phyloP scores from a whole-genome alignment of 2,329 filamentous ascomycete genomes.

The Aciculosporium take region DNA sequence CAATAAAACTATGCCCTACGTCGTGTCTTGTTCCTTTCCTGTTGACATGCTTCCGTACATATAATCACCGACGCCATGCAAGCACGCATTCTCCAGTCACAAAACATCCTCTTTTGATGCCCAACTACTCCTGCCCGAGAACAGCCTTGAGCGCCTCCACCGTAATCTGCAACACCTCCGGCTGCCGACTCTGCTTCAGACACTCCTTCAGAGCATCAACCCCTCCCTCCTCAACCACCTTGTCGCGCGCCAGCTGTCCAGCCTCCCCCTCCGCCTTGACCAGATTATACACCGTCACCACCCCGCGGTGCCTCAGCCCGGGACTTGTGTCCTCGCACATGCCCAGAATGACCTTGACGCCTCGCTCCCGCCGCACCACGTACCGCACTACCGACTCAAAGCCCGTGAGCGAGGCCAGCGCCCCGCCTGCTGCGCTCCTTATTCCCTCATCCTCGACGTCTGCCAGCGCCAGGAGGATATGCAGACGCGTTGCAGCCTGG shows the following conservation, averaged over 20 bases:
- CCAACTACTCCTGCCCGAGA: conserved; percentile 24
- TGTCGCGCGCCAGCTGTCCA: conserved; percentile 45
- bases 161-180: conserved; percentile 56
- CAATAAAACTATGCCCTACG: too few relatives aligned
- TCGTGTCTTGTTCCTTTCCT: too few relatives aligned
- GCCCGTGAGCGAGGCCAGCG: conserved; percentile 68
- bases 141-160: conserved; percentile 60
- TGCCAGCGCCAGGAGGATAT: conserved; percentile 74
- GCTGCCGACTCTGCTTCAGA: conserved; percentile 52
- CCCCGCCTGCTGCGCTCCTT: conserved; percentile 72
- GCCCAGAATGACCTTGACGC: conserved; percentile 63
- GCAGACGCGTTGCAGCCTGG: conserved; percentile 58
- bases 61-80: too few relatives aligned
- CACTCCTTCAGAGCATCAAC: conserved; percentile 55
- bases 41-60: too few relatives aligned
- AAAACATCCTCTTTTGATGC: too few relatives aligned
- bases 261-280: conserved; percentile 50
- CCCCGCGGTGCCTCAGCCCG: conserved; percentile 55
- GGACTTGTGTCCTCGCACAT: conserved; percentile 63
- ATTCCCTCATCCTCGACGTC: conserved; percentile 74
- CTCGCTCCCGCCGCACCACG: conserved; percentile 56
- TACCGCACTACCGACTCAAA: conserved; percentile 61
- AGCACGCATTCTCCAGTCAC: too few relatives aligned
- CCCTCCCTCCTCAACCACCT: conserved; percentile 47
- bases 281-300: conserved; percentile 63